Percentiles rank a stretch among this genome's conserved stretches.
phyloP scores from a whole-genome alignment of 192 early-diverging fungal genomes.

The Entomortierella parvispora region DNA sequence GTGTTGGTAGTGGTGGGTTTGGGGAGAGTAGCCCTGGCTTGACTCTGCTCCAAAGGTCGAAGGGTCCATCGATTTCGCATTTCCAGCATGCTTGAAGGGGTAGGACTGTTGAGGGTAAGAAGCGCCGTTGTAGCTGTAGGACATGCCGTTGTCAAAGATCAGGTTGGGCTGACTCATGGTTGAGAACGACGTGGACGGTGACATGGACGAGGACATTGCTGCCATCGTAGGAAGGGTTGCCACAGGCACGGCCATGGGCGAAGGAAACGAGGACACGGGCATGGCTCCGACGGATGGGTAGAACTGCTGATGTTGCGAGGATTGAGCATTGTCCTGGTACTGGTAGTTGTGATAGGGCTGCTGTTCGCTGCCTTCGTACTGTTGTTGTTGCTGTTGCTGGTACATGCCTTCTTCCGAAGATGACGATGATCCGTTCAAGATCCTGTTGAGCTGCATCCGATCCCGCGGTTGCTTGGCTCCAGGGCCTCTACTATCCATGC shows the following conservation, averaged over 20 bases:
- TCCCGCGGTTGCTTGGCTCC: slow-evolving; percentile 52
- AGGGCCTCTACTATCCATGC: slow-evolving; percentile 8
- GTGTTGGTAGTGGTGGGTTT: slow-evolving; percentile 35
- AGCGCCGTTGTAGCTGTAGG: slow-evolving; percentile 33
- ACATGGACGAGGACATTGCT: slow-evolving; percentile 47
- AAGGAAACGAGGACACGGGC: slow-evolving; percentile 40
- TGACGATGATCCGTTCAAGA: slow-evolving; percentile 31
- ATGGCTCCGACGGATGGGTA: slow-evolving; percentile 21
- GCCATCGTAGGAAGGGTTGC: slow-evolving; percentile 39
- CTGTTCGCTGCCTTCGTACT: not conserved
- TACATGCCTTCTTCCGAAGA: slow-evolving; percentile 14
- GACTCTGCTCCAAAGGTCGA: slow-evolving; percentile 22
- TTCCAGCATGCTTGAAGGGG: slow-evolving; percentile 52
- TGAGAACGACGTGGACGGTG: slow-evolving; percentile 42
- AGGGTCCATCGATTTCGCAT: slow-evolving; percentile 47
- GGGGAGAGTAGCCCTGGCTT: slow-evolving; percentile 26
- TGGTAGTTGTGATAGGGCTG: slow-evolving; percentile 19
- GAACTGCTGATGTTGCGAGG: slow-evolving; percentile 16
- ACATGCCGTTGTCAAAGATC: slow-evolving; percentile 50
- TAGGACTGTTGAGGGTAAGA: slow-evolving; percentile 37
- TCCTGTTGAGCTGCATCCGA: slow-evolving; percentile 47
- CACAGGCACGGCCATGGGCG: slow-evolving; percentile 38
- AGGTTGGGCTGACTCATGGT: slow-evolving; percentile 41
- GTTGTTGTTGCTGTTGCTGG: slow-evolving; percentile 12
- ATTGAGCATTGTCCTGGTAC: slow-evolving; percentile 28